Base-by-base conservation (phyloP, 805 yeast species). In the Lipomyces sp. region DNA sequence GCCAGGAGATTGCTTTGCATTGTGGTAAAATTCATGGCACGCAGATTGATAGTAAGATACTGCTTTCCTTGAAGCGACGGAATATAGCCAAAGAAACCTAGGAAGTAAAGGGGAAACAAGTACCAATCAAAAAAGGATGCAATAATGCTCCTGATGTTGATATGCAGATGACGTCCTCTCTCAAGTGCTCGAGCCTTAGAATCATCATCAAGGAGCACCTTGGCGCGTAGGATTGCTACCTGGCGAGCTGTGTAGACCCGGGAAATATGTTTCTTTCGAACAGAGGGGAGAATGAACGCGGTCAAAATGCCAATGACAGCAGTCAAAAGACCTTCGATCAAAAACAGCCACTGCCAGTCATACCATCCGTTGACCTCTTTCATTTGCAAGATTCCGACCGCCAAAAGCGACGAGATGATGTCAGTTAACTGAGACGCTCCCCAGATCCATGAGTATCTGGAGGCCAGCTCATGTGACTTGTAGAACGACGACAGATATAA, bases 401-500 rank as follows among this genome's bases (percentile, higher is more conserved):
- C 82, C 24, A 77, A 65, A 19, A 81, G 63, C 3, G 81, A 71
- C n/a, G 80, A 67, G 22, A 66, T 43, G 23, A 78, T 74, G 40
- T 68, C 71, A 1, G 82, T 75, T 23, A 73, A 43, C 1, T 80
- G 75, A 45, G 75, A 69, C 2, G 83, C 74, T 31, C 79, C 72
- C 76, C 83, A 83, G 64, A 83, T 82, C 60, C 74, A 74, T 0
- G 84, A 76, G 34, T 83, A 67, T 49, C 88, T 69, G 19, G 78
- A 63, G 1, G 85, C 74, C 18, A 83, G 70, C 64, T 84, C 88
- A 21, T 70, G 77, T 62, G 8, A 57, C 45, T 80, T 83, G 68
- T 78, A 84, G 66, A 83, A 83, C 66, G 82, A 83, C 2, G 83
- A 75, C 65, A 83, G 69, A 81, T 84, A 83, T 40, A 82, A 67